Evolutionary conservation across 371 early-diverging fungal genomes (phyloP), one percentile per base, ranked within the genome.

Genomic region (Mortierella sp.): DNA sequence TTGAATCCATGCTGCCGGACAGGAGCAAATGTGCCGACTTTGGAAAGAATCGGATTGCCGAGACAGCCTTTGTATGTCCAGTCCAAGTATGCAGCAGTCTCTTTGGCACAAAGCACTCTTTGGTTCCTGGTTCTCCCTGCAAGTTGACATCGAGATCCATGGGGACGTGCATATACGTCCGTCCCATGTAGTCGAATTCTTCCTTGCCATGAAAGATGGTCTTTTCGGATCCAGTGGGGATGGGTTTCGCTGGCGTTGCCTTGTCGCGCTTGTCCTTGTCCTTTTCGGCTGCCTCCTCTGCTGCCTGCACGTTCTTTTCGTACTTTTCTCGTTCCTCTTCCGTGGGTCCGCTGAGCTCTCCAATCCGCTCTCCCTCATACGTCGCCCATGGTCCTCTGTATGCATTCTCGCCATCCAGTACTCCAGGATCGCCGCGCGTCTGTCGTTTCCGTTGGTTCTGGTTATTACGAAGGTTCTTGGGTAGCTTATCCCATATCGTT

Each of bases 301-400:
- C 67, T 12, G 69, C 69, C 45, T 67, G 57, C 1, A 67, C 44
- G 4, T 59, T 67, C 16, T 58, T 54, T 29, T 77, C 73, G 40
- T 65, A 71, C 46, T 71, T 60, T 9, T 46, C 79, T 4, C 59
- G 56, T 19, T 60, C 67, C 49, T 88, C 89, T 44, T 84, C 83
- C 21, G 90, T 81, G 0, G 89, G 88, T 2, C 91, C 94, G 19
- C 79, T 77, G 9, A 81, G 31, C 48, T 81, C 78, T 4, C 88
- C 92, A 29, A 84, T 80, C 5, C 86, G 80, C 63, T 96, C 97
- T 49, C 88, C 92, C 51, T 92, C 92, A 70, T 90, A 97, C 2
- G 96, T 94, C 4, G 97, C 96, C 98, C 98, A 98, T 8, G 98
- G 98, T 0, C 98, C 98, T 54, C 85, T 85, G 70, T 93, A 96